phyloP scores from a whole-genome alignment of 768 basidiomycete species.

The Hericium erinaceus region DNA sequence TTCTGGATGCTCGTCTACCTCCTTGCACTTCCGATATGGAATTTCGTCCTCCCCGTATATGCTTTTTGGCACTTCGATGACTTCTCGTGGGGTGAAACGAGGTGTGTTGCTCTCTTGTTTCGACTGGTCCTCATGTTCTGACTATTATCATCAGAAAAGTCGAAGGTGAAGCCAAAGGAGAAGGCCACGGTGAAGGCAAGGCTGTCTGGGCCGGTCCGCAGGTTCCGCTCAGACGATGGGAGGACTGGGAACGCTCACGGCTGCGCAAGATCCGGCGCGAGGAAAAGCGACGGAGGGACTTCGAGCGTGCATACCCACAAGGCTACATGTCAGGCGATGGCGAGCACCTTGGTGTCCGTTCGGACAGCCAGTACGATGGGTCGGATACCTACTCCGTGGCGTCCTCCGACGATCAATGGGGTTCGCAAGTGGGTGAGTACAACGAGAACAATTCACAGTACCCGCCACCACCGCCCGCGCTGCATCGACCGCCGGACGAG shows the following conservation, averaged over 20 bases:
- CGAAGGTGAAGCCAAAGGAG: conserved; percentile 77
- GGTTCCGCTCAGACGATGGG: conserved; percentile 96
- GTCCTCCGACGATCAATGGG: conserved; percentile 94
- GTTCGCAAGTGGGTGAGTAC: conserved; percentile 88
- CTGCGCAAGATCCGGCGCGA: conserved; percentile 86
- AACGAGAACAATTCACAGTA: conserved; percentile 76
- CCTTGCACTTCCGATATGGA: conserved; percentile 90
- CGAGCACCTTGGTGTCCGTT: conserved; percentile 49
- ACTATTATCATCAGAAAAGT: conserved; percentile 59
- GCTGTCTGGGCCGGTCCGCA: conserved; percentile 41
- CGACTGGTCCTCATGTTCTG: conserved; percentile 4
- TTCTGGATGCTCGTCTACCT: conserved; percentile 99
- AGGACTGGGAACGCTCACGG: conserved; percentile 97
- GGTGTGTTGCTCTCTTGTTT: conserved; percentile 38
- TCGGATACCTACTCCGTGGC: conserved; percentile 75
- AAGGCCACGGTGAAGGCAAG: conserved; percentile 66
- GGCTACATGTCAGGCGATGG: conserved; percentile 57
- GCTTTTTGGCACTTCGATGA: conserved; percentile 99
- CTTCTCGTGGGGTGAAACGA: conserved; percentile 98
- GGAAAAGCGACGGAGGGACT: conserved; percentile 68
- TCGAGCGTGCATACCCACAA: conserved; percentile 68
- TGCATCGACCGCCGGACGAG: conserved; percentile 37
- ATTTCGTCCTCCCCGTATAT: conserved; percentile 87
- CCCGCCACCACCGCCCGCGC: conserved; percentile 77
- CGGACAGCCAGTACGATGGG: conserved; percentile 59